Evolutionary conservation across 306 rosid genomes (phyloP), one percentile per base, ranked within the genome.

Genomic region (Canavalia gladiata): DNA sequence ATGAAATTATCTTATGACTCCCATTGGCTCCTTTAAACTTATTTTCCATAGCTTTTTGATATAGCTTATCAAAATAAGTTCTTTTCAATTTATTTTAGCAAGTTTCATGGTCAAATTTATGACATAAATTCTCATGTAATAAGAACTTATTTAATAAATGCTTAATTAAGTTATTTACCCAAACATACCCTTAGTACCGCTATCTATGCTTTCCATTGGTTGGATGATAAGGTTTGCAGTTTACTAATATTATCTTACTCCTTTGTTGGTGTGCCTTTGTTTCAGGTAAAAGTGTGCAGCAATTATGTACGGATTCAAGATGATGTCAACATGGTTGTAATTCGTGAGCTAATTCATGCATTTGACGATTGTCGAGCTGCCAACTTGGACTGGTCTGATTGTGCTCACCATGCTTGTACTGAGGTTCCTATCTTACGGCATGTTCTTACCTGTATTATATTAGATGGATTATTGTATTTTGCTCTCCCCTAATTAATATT

Each of bases 391-490:
- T 94, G 97, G 97, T 55, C 86, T 63, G 79, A 89, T 68, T 94
- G 97, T 71, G 89, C 97, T 62, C 97, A 93, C 72, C 91, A 83
- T 68, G 97, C 97, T 86, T 93, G 94, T 76, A 88, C 97, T 52
- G 93, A 91, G 96, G 97, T 91, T 69, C 39, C 67, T 7, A 54
- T 83, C 35, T 42, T 51, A 46, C 59, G 7, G 1, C 6, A 3
- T 31, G 10, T 11, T n/a, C 68, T 47, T 54, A 49, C 2, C 41
- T 12, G 6, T 46, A 56, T 72, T 47, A 47, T 35, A 41, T 37
- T 69, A 66, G 6, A 43, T 84, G 58, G 31, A 9, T 47, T 56
- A 56, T 33, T 75, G 8, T 33, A 10, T 56, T 50, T 4, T 72
- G 39, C 42, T 55, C 4, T 58, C 9, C 46, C n/a, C 11, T 65